A percentile compares a stretch with the other conserved stretches of the same genome.
These are phyloP conservation scores for Podila epigama DNA, from an alignment of 192 early-diverging fungal genomes.

Conservation along the genomic window DNA sequence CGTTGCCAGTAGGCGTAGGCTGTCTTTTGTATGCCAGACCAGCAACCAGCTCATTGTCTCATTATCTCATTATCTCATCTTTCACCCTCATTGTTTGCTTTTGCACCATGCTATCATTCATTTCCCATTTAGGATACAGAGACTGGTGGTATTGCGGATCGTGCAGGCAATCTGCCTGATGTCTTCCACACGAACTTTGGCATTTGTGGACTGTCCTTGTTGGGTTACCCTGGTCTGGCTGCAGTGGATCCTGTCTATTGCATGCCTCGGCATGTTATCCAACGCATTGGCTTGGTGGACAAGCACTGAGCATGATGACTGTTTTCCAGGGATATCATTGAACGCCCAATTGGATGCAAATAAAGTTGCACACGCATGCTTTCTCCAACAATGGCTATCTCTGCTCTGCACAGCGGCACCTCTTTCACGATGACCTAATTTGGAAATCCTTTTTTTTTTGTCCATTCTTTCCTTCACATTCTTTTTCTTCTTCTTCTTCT, in stretches of 20 bases:
- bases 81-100: not conserved
- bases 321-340: not conserved
- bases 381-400: not conserved
- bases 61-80: no score
- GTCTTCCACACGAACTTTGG: constrained; percentile 99
- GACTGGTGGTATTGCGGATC: constrained; percentile 91
- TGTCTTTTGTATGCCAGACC: no score
- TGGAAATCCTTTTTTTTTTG: not conserved
- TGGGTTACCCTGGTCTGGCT: constrained; percentile 79
- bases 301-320: constrained; percentile 40
- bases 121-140: constrained; percentile 67
- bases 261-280: constrained; percentile 71
- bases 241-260: constrained; percentile 94
- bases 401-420: no score
- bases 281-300: constrained; percentile 57
- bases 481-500: not conserved
- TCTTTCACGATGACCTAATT: not conserved
- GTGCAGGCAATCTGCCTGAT: constrained; percentile 90
- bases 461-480: not conserved
- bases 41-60: no score
- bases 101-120: not conserved
- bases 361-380: not conserved
- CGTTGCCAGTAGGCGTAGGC: not conserved
- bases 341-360: not conserved
- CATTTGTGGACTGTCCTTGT: constrained; percentile 85